These are phyloP conservation scores for Peniophora sp. DNA, from an alignment of 1,284 basidiomycete genomes.

Conservation along the genomic window DNA sequence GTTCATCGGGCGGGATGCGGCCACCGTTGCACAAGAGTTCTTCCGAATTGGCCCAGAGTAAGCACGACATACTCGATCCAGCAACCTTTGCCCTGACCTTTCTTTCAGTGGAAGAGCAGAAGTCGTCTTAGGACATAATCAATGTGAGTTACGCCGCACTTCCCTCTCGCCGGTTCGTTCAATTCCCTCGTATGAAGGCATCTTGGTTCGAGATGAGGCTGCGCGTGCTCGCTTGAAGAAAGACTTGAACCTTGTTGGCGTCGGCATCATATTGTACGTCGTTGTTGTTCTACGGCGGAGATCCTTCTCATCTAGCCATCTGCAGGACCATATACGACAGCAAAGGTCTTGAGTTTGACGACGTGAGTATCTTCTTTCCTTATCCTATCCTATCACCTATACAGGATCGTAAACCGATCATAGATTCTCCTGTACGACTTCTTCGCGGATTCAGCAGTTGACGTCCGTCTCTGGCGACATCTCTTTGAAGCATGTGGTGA, in stretches of 20 bases:
- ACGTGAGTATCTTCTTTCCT: background rate
- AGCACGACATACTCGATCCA: background rate
- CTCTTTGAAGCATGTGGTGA: too few relatives aligned
- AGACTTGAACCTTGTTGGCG: background rate
- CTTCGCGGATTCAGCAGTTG: conserved; percentile 1
- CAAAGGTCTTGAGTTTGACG: background rate
- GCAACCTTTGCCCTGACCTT: background rate
- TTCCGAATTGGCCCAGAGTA: background rate
- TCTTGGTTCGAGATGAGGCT: background rate
- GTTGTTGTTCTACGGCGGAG: background rate
- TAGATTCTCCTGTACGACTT: conserved; percentile 3
- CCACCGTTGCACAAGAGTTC: background rate
- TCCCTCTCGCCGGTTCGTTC: background rate
- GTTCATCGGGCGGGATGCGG: background rate
- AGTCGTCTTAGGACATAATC: background rate
- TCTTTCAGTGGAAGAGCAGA: background rate
- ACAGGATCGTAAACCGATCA: background rate
- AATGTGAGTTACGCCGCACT: background rate
- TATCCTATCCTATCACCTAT: background rate
- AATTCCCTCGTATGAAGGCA: background rate
- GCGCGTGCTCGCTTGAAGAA: background rate
- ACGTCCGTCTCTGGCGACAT: background rate
- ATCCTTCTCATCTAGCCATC: background rate
- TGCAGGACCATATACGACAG: background rate
- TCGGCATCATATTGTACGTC: background rate